phyloP scores from a whole-genome alignment of 1,139 yeast genomes.

The Komagataea norvegica region DNA sequence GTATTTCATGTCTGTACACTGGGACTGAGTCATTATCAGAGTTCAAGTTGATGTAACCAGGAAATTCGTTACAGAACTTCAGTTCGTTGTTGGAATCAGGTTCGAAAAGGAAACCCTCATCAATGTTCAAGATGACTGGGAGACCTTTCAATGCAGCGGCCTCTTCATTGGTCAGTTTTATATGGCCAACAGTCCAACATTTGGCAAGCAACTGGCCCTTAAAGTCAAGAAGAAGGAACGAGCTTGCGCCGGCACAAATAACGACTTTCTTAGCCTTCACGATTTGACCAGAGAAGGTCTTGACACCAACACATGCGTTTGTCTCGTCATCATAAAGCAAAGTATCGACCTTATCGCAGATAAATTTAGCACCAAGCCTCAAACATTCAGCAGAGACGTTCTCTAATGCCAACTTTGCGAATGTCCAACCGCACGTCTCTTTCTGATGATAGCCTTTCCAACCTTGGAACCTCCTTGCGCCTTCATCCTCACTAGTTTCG shows the following conservation, averaged over 20 bases:
- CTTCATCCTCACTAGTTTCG: background rate
- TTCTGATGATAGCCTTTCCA: slow-evolving; percentile 19
- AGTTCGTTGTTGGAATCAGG: slow-evolving; percentile 36
- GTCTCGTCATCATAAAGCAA: slow-evolving; percentile 4
- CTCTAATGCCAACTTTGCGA: slow-evolving; percentile 29
- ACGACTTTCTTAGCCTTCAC: slow-evolving; percentile 29
- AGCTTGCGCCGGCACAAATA: slow-evolving; percentile 36
- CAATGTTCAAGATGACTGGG: slow-evolving; percentile 38
- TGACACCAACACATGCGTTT: slow-evolving; percentile 11
- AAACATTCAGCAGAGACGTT: slow-evolving; percentile 28
- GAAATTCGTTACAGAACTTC: slow-evolving; percentile 36
- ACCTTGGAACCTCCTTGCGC: slow-evolving; percentile 9
- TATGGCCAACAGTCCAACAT: slow-evolving; percentile 39
- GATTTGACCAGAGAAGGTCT: slow-evolving; percentile 21
- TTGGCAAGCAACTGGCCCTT: slow-evolving; percentile 33
- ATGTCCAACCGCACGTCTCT: slow-evolving; percentile 33
- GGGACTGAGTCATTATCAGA: slow-evolving; percentile 23
- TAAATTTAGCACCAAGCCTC: slow-evolving; percentile 32
- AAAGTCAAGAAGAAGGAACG: slow-evolving; percentile 32
- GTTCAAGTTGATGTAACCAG: slow-evolving; percentile 31
- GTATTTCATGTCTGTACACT: slow-evolving; percentile 26
- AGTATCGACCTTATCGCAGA: slow-evolving; percentile 29
- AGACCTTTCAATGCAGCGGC: slow-evolving; percentile 28
- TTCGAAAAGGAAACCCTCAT: slow-evolving; percentile 42
- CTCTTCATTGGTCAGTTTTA: slow-evolving; percentile 33